Evolutionary conservation across 2,329 filamentous ascomycete species (phyloP), one percentile per base, ranked within the genome.

Genomic region (Aspergillus costaricaensis): DNA sequence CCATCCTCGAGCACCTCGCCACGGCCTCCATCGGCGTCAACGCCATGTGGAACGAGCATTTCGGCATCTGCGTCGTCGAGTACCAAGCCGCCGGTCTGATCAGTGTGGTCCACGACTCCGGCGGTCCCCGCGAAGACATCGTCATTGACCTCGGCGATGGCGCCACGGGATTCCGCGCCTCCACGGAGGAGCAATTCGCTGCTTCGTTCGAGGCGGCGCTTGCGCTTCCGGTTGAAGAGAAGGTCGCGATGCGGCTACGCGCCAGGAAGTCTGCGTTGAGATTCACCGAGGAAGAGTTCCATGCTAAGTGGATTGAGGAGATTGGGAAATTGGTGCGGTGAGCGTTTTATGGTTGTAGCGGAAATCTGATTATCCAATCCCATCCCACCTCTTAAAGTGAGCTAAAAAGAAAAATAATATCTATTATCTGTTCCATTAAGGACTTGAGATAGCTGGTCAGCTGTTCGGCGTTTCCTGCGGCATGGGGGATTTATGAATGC

Each of bases 1-100:
- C 92, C 67, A 91, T 99, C 56, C 82, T 97, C 9, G 84, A 90
- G 32, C 92, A 91, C 86, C 81, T 98, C 62, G 81, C 86, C 56
- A 87, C 82, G 63, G 88, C 90, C 4, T 94, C 87, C 17, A 86
- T 99, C 1, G 95, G 95, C 53, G 92, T 96, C 30, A 99, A 99
- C 69, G 92, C 91, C 71, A 99, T 99, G 95, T 99, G 95, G 94
- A 98, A 97, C 74, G 95, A 99, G 79, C 95, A 99, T 76, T 99
- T 99, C 74, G 95, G 95, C 21, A 99, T 99, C 61, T 95, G 95
- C 1, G 93, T 98, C 15, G 95, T 99, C 43, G 95, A 99, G 80
- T 99, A 98, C 73, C 93, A 98, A 74, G 95, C 95, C 4, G 95
- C 95, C 0, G 95, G 95, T 1, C 81, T 99, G 60, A 92, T 99